These are phyloP conservation scores for Blastobotrys apis DNA, from an alignment of 1,139 yeast genomes.

Conservation along the genomic window DNA sequence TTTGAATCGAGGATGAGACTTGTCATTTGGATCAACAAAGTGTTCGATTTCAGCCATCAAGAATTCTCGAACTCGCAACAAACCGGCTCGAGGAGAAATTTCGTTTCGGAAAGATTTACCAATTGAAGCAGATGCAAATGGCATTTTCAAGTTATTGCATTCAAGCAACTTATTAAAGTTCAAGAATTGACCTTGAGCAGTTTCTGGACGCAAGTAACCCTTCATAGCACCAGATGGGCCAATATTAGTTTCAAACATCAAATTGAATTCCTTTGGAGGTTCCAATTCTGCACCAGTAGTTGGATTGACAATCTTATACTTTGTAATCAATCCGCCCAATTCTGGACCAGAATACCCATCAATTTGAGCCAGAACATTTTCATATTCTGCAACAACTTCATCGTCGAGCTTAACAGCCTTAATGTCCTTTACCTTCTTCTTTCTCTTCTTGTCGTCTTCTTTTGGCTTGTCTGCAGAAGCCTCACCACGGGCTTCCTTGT, in stretches of 20 bases:
- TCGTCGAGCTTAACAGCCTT: conserved; percentile 85
- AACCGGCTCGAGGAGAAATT: conserved; percentile 96
- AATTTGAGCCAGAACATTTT: conserved; percentile 76
- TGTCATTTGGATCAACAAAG: conserved; percentile 88
- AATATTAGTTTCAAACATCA: conserved; percentile 98
- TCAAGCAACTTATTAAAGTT: conserved; percentile 92
- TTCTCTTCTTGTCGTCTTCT: conserved; percentile 77
- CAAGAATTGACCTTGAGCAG: conserved; percentile 98
- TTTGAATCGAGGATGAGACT: conserved; percentile 72
- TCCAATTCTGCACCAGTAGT: conserved; percentile 81
- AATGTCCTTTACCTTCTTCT: conserved; percentile 96
- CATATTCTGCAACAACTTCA: conserved; percentile 71
- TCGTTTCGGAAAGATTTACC: conserved; percentile 99
- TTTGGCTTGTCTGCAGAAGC: conserved; percentile 53
- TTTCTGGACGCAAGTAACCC: conserved; percentile 97
- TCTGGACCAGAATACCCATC: conserved; percentile 94
- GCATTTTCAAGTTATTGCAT: conserved; percentile 94
- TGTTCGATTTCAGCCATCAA: conserved; percentile 99
- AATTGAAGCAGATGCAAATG: conserved; percentile 97
- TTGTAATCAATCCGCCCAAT: conserved; percentile 79
- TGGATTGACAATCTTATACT: conserved; percentile 85
- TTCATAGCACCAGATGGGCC: conserved; percentile 97
- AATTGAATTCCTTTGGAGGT: conserved; percentile 90
- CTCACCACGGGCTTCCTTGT: conserved; percentile 89
- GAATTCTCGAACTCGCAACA: conserved; percentile 96